Base-by-base conservation (phyloP, 2,329 filamentous ascomycete genomes). In the Calonectria pseudoreteaudii region DNA sequence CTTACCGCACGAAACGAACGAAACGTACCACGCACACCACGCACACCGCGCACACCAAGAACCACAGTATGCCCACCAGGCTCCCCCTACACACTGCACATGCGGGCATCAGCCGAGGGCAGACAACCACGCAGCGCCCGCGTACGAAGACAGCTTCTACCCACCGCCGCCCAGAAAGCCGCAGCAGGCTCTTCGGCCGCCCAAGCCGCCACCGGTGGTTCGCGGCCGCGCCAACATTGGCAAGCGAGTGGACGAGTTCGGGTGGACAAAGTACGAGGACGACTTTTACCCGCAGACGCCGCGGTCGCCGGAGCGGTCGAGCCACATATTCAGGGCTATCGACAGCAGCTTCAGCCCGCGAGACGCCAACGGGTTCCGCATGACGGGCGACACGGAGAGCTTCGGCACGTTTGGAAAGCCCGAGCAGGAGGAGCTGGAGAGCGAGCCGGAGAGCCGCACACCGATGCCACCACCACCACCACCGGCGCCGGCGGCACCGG, bases 261-360 rank as follows among this genome's bases (percentile, higher is more conserved):
- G 56, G 23, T 62, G 56, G 56, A 62, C 56, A n/a, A 62, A 62
- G 16, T 62, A 62, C 23, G 56, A 62, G 23, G 56, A 62, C n/a
- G 56, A 62, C 36, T 62, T 62, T 14, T 62, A 62, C 56, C 56
- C 56, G 2, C 56, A 62, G 26, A 41, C 56, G 4, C 56, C 56
- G 23, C 16, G 3, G 36, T 62, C 56, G 36, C 56, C 56, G 18
- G 56, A 62, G 34, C 34, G 56, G 8, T 38, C 56, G 13, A 62
- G 56, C 56, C n/a, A 62, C 36, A 41, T 62, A 7, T 62, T 28
- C 56, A 26, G n/a, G 36, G 56, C 34, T 14, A 62, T 62, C 14
- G 56, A 62, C n/a, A 41, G 56, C 56, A 41, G 56, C 56, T 38
- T 62, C 23, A 62, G 56, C 56, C 56, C 56, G n/a, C 44, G 44